phyloP scores from a whole-genome alignment of 305 asterid species.

The Solanum hybrid region DNA sequence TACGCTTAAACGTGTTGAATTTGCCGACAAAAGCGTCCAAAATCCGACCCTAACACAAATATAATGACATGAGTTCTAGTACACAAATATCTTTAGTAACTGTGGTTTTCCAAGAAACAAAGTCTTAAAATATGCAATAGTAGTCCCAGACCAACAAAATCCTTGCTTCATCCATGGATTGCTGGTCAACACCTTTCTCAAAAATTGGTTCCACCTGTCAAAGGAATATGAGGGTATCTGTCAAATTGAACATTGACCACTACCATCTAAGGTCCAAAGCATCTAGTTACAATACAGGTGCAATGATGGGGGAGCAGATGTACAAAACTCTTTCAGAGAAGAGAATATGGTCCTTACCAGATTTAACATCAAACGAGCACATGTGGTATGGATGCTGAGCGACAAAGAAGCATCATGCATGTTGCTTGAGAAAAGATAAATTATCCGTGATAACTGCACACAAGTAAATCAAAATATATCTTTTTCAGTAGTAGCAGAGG shows the following conservation, averaged over 20 bases:
- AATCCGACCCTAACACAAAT: conserved; percentile 72
- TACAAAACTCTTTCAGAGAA: not conserved
- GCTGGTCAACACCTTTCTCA: conserved; percentile 93
- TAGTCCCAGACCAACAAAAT: conserved; percentile 61
- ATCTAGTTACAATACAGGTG: not conserved
- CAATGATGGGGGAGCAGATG: not conserved
- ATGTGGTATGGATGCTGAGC: conserved; percentile 95
- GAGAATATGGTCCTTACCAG: conserved; percentile 43
- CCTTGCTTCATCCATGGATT: conserved; percentile 95
- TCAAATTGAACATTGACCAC: not conserved
- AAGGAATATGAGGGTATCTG: not conserved
- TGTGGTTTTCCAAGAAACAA: not conserved
- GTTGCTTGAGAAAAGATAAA: conserved; percentile 96
- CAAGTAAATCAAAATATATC: conserved; percentile 18
- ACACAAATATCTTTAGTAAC: conserved; percentile 1
- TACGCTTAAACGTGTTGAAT: conserved; percentile 91
- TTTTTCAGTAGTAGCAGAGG: not conserved
- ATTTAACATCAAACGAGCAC: conserved; percentile 98
- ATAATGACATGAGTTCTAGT: conserved; percentile 10
- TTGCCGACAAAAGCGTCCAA: conserved; percentile 98
- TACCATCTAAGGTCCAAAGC: not conserved
- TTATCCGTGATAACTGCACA: conserved; percentile 88
- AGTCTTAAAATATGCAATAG: conserved; percentile 1
- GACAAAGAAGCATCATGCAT: conserved; percentile 97
- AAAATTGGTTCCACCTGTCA: conserved; percentile 91